phyloP scores from a whole-genome alignment of 2,329 filamentous ascomycete genomes.

The Cytospora mali region DNA sequence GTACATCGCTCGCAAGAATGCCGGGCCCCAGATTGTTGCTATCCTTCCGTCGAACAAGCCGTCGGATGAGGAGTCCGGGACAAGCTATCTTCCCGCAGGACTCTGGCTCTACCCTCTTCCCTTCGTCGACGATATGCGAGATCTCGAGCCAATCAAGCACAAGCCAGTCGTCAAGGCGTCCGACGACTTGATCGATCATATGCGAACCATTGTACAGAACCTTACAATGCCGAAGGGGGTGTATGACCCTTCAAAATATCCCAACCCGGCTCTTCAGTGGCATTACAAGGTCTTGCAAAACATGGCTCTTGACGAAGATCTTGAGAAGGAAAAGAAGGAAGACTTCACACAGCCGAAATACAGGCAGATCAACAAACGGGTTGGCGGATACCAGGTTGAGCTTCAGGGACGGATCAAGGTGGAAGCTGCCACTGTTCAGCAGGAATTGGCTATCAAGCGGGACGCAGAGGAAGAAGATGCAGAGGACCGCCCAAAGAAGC shows the following conservation, averaged over 20 bases:
- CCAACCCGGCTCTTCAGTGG: constrained; percentile 93
- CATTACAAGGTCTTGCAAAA: constrained; percentile 94
- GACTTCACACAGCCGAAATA: constrained; percentile 86
- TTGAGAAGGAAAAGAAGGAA: constrained; percentile 67
- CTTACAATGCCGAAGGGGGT: constrained; percentile 82
- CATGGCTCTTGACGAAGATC: constrained; percentile 86
- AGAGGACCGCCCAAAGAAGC: constrained; percentile 49
- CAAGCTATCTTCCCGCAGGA: constrained; percentile 76
- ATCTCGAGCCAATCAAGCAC: constrained; percentile 61
- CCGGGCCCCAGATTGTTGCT: constrained; percentile 77
- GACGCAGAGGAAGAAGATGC: constrained; percentile 47
- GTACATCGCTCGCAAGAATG: constrained; percentile 83
- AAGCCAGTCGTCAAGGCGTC: constrained; percentile 55
- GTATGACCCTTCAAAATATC: constrained; percentile 85
- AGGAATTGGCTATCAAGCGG: constrained; percentile 52
- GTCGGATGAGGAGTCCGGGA: constrained; percentile 64
- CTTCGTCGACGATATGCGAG: constrained; percentile 84
- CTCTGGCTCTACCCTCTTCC: constrained; percentile 89
- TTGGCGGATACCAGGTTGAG: constrained; percentile 74
- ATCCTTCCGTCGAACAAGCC: constrained; percentile 75
- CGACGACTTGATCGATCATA: constrained; percentile 74
- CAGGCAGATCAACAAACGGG: constrained; percentile 86
- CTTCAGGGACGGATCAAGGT: constrained; percentile 73
- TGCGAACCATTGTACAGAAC: constrained; percentile 82
- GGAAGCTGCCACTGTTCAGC: constrained; percentile 46